These are phyloP conservation scores for Drechslerella stenobrocha DNA, from an alignment of 2,329 filamentous ascomycete species.

Conservation along the genomic window DNA sequence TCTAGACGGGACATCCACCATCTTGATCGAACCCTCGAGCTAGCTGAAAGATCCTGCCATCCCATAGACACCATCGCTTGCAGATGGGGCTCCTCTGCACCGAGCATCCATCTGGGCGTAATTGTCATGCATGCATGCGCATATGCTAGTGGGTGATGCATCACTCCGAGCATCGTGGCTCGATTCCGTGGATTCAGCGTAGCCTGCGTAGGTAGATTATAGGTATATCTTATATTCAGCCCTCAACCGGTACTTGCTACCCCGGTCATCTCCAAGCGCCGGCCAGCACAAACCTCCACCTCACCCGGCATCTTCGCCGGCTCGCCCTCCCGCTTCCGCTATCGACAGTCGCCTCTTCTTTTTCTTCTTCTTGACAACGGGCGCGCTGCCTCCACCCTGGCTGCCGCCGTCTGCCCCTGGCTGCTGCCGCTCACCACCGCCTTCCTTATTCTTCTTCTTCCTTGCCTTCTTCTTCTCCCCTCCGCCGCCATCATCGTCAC, in stretches of 20 bases:
- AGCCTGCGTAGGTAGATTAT: not conserved
- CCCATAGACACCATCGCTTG: not conserved
- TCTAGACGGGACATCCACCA: too few relatives aligned
- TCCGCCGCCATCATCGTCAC: slow-evolving; percentile 18
- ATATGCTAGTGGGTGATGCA: not conserved
- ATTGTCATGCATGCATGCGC: not conserved
- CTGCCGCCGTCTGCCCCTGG: slow-evolving; percentile 2
- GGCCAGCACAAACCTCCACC: slow-evolving; percentile 27
- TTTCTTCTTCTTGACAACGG: slow-evolving; percentile 61
- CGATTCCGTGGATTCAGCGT: slow-evolving; percentile 2
- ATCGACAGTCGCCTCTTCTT: slow-evolving; percentile 56
- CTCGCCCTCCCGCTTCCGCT: slow-evolving; percentile 51
- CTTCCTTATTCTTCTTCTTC: slow-evolving; percentile 42
- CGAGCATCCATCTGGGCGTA: not conserved
- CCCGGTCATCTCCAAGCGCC: slow-evolving; percentile 2
- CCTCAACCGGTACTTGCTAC: too few relatives aligned
- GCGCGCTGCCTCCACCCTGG: slow-evolving; percentile 46
- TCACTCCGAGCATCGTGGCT: slow-evolving; percentile 6
- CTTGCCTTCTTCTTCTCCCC: slow-evolving; percentile 27
- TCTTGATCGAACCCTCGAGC: too few relatives aligned
- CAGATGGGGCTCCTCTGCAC: too few relatives aligned
- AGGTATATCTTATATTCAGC: not conserved
- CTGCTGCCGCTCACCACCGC: slow-evolving; percentile 1
- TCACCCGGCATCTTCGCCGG: slow-evolving; percentile 47
- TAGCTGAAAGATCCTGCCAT: not conserved